phyloP scores from a whole-genome alignment of 192 early-diverging fungal genomes.

The Podila clonocystis region DNA sequence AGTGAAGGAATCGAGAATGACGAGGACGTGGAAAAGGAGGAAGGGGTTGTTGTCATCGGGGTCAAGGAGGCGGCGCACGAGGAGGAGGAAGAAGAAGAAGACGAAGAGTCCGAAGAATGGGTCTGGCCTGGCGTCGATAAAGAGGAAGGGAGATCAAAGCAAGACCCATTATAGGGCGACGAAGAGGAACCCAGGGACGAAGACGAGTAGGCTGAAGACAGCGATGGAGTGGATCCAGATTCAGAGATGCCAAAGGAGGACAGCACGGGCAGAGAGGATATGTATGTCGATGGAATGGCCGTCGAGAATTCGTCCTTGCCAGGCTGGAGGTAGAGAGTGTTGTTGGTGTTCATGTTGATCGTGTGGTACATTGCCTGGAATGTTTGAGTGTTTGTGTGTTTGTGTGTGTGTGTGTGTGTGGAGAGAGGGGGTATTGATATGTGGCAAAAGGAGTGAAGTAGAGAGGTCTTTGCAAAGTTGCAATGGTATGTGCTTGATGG shows the following conservation, averaged over 20 bases:
- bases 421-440: neutral
- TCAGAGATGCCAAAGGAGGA: neutral
- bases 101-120: neutral
- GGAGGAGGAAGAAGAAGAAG: neutral
- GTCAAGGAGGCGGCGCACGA: constrained; percentile 5
- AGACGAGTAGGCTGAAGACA: neutral
- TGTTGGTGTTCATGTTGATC: neutral
- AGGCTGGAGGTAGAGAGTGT: neutral
- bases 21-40: neutral
- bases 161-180: neutral
- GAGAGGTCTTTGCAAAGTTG: no score
- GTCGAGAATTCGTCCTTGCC: neutral
- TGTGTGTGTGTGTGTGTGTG: no score
- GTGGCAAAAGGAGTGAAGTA: no score
- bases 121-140: neutral
- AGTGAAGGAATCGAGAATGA: constrained; percentile 2
- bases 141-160: neutral
- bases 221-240: neutral
- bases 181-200: neutral
- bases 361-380: neutral
- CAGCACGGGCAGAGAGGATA: neutral
- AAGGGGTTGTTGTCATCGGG: constrained; percentile 3
- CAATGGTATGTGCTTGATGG: no score
- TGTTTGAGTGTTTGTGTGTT: neutral
- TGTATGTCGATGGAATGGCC: neutral